Evolutionary conservation across 805 yeast species (phyloP).

Genomic region (fission yeast (Schizosaccharomyces pombe)): DNA sequence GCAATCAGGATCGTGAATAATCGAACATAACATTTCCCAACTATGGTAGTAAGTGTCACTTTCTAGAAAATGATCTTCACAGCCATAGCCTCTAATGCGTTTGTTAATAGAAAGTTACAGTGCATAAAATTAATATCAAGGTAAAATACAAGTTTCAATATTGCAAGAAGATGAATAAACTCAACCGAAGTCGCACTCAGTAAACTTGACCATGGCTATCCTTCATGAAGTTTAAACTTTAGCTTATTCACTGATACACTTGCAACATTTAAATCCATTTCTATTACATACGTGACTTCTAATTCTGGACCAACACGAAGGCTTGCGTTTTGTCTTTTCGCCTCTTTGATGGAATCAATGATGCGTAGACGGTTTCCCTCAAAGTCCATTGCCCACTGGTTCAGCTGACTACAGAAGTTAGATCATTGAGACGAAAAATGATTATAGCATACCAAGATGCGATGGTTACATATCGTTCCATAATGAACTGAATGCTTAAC

Average conservation of each 20-base stretch:
- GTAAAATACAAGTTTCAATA: not conserved
- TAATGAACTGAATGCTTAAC: not conserved
- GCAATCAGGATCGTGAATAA: slow-evolving; percentile 42
- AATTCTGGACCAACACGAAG: slow-evolving; percentile 93
- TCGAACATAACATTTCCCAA: slow-evolving; percentile 82
- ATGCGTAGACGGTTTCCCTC: slow-evolving; percentile 92
- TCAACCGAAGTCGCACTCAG: too few species aligned
- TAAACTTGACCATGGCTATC: too few species aligned
- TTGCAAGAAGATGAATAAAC: too few species aligned
- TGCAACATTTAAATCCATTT: too few species aligned
- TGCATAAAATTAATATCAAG: not conserved
- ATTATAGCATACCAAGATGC: slow-evolving; percentile 8
- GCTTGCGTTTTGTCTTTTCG: slow-evolving; percentile 52
- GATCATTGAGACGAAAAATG: not conserved
- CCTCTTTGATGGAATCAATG: slow-evolving; percentile 49
- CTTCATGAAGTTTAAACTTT: too few species aligned
- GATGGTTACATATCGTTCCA: slow-evolving; percentile 10
- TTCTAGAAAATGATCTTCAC: slow-evolving; percentile 82
- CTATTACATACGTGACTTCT: slow-evolving; percentile 47
- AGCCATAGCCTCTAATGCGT: slow-evolving; percentile 24
- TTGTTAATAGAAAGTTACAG: not conserved
- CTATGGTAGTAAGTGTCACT: slow-evolving; percentile 70
- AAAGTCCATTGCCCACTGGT: slow-evolving; percentile 97
- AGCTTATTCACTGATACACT: slow-evolving; percentile 8
- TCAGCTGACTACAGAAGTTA: slow-evolving; percentile 29